Evolutionary conservation across 768 basidiomycete species (phyloP).

Genomic region (Russula virescens): DNA sequence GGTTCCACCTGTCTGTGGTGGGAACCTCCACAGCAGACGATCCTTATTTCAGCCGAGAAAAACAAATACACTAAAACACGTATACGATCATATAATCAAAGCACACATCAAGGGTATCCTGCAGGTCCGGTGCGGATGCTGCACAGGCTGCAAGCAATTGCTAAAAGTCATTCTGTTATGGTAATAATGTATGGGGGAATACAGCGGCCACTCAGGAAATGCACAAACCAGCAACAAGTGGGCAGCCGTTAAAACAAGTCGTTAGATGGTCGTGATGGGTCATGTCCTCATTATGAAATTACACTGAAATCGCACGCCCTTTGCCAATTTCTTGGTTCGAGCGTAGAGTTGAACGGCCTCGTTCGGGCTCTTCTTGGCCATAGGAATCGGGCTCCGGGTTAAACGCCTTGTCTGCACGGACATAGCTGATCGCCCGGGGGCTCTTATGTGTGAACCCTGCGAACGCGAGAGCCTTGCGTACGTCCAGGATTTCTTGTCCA

Average conservation of each 20-base stretch:
- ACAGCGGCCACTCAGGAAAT: slow-evolving; percentile 9
- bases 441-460: slow-evolving; percentile 90
- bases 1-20: slow-evolving; percentile 14
- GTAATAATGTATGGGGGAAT: slow-evolving; percentile 17
- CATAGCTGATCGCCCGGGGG: slow-evolving; percentile 71
- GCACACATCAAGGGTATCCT: slow-evolving; percentile 7
- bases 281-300: slow-evolving; percentile 29
- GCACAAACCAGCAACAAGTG: slow-evolving; percentile 9
- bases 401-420: slow-evolving; percentile 69
- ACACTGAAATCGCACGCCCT: slow-evolving; percentile 83
- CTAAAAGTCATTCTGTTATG: slow-evolving; percentile 3
- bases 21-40: not conserved
- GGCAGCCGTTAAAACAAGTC: slow-evolving; percentile 12
- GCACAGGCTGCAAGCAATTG: slow-evolving; percentile 1
- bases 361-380: slow-evolving; percentile 41
- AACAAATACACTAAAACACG: slow-evolving; percentile 15
- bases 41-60: slow-evolving; percentile 15
- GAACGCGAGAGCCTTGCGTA: slow-evolving; percentile 88
- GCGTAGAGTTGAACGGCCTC: slow-evolving; percentile 63
- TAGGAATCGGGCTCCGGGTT: slow-evolving; percentile 49
- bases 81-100: slow-evolving; percentile 10
- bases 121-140: slow-evolving; percentile 1
- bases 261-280: slow-evolving; percentile 12
- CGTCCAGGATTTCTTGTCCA: slow-evolving; percentile 80
- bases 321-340: slow-evolving; percentile 56